Percentiles rank a stretch among this genome's conserved stretches.
phyloP scores from a whole-genome alignment of 1,284 basidiomycete species.

The Psilocybe mexicana region DNA sequence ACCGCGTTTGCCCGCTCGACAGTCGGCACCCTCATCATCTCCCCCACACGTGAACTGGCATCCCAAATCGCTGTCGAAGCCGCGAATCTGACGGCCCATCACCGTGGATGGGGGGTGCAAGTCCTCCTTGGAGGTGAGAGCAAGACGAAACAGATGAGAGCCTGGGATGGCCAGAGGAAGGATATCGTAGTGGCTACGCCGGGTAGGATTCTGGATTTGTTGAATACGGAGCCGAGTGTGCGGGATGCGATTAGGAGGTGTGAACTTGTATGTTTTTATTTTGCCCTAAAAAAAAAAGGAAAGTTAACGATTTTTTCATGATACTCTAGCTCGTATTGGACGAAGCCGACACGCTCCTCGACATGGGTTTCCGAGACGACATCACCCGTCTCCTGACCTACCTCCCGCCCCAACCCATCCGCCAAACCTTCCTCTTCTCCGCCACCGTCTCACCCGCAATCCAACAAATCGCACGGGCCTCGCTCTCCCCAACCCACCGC shows the following conservation, averaged over 20 bases:
- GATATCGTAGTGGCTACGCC: constrained; percentile 95
- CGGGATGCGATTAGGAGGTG: constrained; percentile 54
- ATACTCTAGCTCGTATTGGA: constrained; percentile 79
- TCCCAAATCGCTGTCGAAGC: constrained; percentile 93
- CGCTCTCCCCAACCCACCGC: constrained; percentile 54
- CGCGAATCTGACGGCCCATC: constrained; percentile 63
- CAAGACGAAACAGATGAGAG: constrained; percentile 65
- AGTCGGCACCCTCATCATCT: constrained; percentile 85
- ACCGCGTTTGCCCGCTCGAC: constrained; percentile 30
- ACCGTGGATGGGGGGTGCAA: constrained; percentile 69
- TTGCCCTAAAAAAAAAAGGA: neutral
- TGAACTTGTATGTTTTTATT: constrained; percentile 55
- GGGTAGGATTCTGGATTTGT: constrained; percentile 83
- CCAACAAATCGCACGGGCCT: constrained; percentile 58
- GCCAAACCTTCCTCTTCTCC: constrained; percentile 96
- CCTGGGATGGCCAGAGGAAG: constrained; percentile 63
- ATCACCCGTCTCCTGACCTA: constrained; percentile 74
- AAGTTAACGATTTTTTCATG: neutral
- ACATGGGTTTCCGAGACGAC: constrained; percentile 95
- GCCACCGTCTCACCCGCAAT: constrained; percentile 75
- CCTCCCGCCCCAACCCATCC: constrained; percentile 66
- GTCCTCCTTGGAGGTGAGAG: constrained; percentile 83
- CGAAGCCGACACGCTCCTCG: constrained; percentile 93
- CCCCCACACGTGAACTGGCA: constrained; percentile 93
- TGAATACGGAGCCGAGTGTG: constrained; percentile 65